Evolutionary conservation across 441 rosid genomes (phyloP).

Genomic region (Brassica hybrid): DNA sequence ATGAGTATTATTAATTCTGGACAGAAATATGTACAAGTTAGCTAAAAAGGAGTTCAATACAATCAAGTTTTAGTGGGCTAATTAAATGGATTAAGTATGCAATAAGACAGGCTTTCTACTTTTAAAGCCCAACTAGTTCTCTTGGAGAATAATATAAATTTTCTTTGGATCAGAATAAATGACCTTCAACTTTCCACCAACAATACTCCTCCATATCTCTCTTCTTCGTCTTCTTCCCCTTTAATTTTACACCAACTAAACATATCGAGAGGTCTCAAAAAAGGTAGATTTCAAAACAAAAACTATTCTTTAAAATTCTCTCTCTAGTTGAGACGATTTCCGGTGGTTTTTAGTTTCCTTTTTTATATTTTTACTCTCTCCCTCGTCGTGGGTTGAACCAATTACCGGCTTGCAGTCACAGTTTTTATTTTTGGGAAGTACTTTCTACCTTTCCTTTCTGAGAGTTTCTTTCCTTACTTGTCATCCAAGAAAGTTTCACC

Average conservation of each 20-base stretch:
- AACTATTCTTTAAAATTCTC: too few species aligned
- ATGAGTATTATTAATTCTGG: neutral
- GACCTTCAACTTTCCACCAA: conserved; percentile 51
- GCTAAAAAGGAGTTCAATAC: neutral
- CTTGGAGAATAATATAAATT: too few species aligned
- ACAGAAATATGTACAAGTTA: neutral
- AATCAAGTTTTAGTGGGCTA: neutral
- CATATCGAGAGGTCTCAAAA: neutral
- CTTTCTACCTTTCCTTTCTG: too few species aligned
- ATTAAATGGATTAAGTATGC: neutral
- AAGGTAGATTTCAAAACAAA: too few species aligned
- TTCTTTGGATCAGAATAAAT: conserved; percentile 91
- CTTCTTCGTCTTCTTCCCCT: conserved; percentile 4
- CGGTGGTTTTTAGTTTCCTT: too few species aligned
- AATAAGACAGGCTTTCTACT: neutral
- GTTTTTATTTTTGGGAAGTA: too few species aligned
- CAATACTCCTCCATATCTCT: conserved; percentile 3
- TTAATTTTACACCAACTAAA: conserved; percentile 13
- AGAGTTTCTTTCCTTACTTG: too few species aligned
- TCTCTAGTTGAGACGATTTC: too few species aligned
- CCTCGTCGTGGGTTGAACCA: too few species aligned
- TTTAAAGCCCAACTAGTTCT: neutral
- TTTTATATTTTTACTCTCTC: too few species aligned
- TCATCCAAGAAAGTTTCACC: too few species aligned
- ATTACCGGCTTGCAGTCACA: too few species aligned